Conservation (phyloP, 2,329 filamentous ascomycete genomes). For the Sordariomycetes sp. region DNA sequence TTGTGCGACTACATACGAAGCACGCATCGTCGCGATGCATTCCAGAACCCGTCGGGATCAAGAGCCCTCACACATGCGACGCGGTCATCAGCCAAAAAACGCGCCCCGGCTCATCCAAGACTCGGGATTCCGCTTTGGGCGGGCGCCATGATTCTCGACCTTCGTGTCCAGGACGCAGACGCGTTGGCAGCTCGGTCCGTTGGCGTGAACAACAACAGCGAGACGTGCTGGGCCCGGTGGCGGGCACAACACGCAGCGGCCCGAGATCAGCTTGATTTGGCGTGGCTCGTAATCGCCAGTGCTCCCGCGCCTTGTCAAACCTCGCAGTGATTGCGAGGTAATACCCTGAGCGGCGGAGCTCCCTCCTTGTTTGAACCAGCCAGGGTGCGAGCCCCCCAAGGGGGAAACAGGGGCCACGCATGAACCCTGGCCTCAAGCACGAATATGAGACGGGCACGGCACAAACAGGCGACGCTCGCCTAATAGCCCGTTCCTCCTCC, state of each 20-base stretch:
- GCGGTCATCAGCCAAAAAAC: too few species aligned
- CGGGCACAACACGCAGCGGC: not conserved
- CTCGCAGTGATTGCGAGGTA: not conserved
- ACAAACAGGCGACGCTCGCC: not conserved
- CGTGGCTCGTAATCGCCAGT: not conserved
- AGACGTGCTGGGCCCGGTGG: too few species aligned
- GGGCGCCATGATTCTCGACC: too few species aligned
- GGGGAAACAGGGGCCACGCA: not conserved
- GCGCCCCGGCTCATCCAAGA: too few species aligned
- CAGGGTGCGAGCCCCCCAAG: not conserved
- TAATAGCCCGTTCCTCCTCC: not conserved
- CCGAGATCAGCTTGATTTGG: not conserved
- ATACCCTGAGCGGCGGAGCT: not conserved
- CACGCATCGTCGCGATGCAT: not conserved
- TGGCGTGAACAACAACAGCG: too few species aligned
- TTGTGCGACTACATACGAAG: not conserved
- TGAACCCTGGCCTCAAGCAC: not conserved
- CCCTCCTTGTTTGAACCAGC: not conserved
- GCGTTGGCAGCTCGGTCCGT: too few species aligned
- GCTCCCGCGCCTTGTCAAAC: not conserved
- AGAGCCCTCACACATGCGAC: too few species aligned
- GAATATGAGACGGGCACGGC: not conserved
- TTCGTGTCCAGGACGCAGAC: too few species aligned
- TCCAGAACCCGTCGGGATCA: not conserved
- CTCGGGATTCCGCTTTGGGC: too few species aligned